Conservation (phyloP, 176 grass and related monocot genomes). For the Bothriochloa decipiens region DNA sequence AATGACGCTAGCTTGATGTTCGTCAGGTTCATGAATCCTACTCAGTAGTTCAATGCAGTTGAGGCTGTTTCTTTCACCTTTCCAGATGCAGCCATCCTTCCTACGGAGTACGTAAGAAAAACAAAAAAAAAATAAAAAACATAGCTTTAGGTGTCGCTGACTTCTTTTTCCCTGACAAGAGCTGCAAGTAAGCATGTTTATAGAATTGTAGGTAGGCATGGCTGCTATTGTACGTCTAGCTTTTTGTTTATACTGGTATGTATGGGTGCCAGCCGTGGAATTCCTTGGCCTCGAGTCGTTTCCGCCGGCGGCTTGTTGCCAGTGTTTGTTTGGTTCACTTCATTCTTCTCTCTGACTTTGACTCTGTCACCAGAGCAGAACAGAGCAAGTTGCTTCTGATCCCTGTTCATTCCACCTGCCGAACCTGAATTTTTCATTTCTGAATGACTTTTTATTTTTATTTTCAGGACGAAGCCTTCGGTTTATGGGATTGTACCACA, state of each 20-base stretch:
- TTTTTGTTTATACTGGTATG: constrained; percentile 26
- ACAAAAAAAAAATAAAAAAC: neutral
- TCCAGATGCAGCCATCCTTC: constrained; percentile 10
- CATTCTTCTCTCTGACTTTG: constrained; percentile 47
- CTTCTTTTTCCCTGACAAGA: neutral
- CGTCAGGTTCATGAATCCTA: neutral
- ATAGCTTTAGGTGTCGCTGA: neutral
- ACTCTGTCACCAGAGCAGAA: constrained; percentile 37
- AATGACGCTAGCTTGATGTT: neutral
- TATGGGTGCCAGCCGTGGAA: constrained; percentile 37
- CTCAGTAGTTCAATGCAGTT: neutral
- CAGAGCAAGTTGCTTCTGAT: neutral
- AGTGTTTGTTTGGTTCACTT: constrained; percentile 25
- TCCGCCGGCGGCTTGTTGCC: constrained; percentile 40
- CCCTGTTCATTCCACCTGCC: neutral
- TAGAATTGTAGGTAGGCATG: constrained; percentile 2
- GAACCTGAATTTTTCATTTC: constrained; percentile 11
- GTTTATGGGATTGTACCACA: constrained; percentile 67
- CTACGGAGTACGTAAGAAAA: neutral
- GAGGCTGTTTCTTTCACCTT: neutral
- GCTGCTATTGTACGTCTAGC: neutral
- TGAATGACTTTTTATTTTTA: neutral
- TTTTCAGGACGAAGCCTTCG: constrained; percentile 15
- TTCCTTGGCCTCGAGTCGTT: constrained; percentile 29
- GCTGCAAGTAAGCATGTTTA: neutral